These are phyloP conservation scores for Pestalotiopsis sp. DNA, from an alignment of 2,329 filamentous ascomycete genomes.

Conservation along the genomic window DNA sequence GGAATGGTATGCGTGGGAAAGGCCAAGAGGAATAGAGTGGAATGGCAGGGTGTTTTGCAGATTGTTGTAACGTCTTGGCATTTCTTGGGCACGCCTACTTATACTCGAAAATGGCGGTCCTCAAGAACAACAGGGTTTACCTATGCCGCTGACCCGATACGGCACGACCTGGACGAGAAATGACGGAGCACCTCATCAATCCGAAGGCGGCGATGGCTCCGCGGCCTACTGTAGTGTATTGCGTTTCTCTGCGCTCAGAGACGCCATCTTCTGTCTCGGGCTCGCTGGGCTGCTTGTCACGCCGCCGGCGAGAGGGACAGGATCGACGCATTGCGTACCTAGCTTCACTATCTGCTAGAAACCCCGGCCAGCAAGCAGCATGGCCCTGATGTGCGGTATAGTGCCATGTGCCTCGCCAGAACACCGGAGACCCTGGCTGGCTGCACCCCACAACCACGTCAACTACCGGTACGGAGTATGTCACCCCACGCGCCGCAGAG, in stretches of 20 bases:
- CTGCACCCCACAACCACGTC: too few relatives aligned
- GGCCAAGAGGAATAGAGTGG: neutral
- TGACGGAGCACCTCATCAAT: neutral
- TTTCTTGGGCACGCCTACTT: neutral
- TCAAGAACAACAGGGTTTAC: too few relatives aligned
- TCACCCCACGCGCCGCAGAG: too few relatives aligned
- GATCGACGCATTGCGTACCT: too few relatives aligned
- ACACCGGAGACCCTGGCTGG: neutral
- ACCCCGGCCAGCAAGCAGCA: neutral
- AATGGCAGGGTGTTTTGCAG: neutral
- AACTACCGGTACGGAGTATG: too few relatives aligned
- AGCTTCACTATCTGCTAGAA: neutral
- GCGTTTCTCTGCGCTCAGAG: neutral
- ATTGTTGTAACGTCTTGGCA: neutral
- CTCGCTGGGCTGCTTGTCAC: neutral
- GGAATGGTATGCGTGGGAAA: neutral
- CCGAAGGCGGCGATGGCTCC: neutral
- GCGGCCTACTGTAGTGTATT: neutral
- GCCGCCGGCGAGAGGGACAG: too few relatives aligned
- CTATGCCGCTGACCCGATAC: slow-evolving; percentile 3
- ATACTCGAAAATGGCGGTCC: neutral
- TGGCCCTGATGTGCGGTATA: neutral
- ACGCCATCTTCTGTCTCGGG: too few relatives aligned
- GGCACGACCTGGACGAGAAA: slow-evolving; percentile 23
- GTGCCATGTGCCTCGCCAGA: neutral